A percentile compares a stretch with the other conserved stretches of the same genome.
Conservation (phyloP, 2,329 filamentous ascomycete genomes). For the Paraphaeosphaeria minitans region DNA sequence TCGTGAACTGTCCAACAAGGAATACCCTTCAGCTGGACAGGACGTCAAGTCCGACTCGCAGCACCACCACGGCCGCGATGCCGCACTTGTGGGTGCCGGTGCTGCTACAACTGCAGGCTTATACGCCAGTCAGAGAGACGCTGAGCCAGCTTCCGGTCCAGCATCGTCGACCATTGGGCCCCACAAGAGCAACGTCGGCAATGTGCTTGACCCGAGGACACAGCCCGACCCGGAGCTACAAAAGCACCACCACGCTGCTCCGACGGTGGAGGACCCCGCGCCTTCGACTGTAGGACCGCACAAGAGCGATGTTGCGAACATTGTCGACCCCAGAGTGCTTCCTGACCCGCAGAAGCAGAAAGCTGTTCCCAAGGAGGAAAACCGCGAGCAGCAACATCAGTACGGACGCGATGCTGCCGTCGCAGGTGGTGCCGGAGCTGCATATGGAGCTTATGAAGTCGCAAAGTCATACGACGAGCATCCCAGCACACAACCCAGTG, state of each 20-base stretch:
- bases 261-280: slow-evolving; percentile 31
- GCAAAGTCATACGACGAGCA: slow-evolving; percentile 36
- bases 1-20: background rate
- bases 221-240: slow-evolving; percentile 27
- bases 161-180: slow-evolving; percentile 35
- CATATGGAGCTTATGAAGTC: slow-evolving; percentile 42
- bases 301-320: slow-evolving; percentile 39
- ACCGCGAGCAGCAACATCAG: slow-evolving; percentile 35
- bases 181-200: slow-evolving; percentile 40
- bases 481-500: slow-evolving; percentile 33
- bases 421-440: slow-evolving; percentile 37
- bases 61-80: slow-evolving; percentile 35
- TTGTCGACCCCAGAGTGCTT: slow-evolving; percentile 38
- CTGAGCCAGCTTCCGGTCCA: slow-evolving; percentile 26
- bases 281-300: slow-evolving; percentile 38
- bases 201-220: slow-evolving; percentile 42
- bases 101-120: slow-evolving; percentile 17
- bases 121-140: slow-evolving; percentile 21
- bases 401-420: slow-evolving; percentile 36
- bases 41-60: slow-evolving; percentile 18
- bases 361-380: slow-evolving; percentile 20
- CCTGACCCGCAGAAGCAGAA: slow-evolving; percentile 39
- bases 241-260: slow-evolving; percentile 26
- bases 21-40: slow-evolving; percentile 7
- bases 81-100: slow-evolving; percentile 26